A percentile compares a stretch with the other conserved stretches of the same genome.
These are phyloP conservation scores for Cyberlindnera sargentensis DNA, from an alignment of 805 yeast species.

Conservation along the genomic window DNA sequence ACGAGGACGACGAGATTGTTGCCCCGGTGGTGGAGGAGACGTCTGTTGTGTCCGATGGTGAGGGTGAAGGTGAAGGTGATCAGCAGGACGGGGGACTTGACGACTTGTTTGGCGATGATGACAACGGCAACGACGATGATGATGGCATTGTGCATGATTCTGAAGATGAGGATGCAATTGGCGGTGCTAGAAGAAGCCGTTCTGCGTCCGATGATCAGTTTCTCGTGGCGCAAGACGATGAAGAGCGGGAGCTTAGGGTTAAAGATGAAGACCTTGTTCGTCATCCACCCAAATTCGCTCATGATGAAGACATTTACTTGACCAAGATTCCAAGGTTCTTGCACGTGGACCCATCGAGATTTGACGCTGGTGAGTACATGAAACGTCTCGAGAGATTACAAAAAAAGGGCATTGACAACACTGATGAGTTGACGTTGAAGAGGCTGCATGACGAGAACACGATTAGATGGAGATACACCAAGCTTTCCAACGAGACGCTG, in stretches of 20 bases:
- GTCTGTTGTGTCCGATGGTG: neutral
- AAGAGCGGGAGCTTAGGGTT: slow-evolving; percentile 26
- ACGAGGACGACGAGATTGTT: slow-evolving; percentile 11
- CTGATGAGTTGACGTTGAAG: slow-evolving; percentile 51
- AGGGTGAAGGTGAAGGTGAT: slow-evolving; percentile 1
- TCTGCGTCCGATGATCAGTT: slow-evolving; percentile 26
- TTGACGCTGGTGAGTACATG: slow-evolving; percentile 66
- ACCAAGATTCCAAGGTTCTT: slow-evolving; percentile 79
- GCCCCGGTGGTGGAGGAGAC: neutral
- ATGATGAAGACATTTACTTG: slow-evolving; percentile 30
- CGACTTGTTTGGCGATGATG: slow-evolving; percentile 32
- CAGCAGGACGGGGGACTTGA: slow-evolving; percentile 30
- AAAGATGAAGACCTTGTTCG: slow-evolving; percentile 42
- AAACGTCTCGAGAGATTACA: slow-evolving; percentile 38
- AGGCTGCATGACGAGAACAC: slow-evolving; percentile 74
- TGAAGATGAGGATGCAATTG: slow-evolving; percentile 14
- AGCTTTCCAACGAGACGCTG: slow-evolving; percentile 38
- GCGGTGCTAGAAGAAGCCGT: neutral
- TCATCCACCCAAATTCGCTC: slow-evolving; percentile 27
- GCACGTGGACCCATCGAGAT: slow-evolving; percentile 78
- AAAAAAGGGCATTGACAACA: slow-evolving; percentile 32
- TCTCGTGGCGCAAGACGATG: slow-evolving; percentile 9
- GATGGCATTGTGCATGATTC: slow-evolving; percentile 9
- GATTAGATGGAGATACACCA: slow-evolving; percentile 88
- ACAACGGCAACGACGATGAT: slow-evolving; percentile 12